Percentiles rank a stretch among this genome's conserved stretches.
Evolutionary conservation across 345 rosid species (phyloP).

Genomic region (Lumnitzera littorea): DNA sequence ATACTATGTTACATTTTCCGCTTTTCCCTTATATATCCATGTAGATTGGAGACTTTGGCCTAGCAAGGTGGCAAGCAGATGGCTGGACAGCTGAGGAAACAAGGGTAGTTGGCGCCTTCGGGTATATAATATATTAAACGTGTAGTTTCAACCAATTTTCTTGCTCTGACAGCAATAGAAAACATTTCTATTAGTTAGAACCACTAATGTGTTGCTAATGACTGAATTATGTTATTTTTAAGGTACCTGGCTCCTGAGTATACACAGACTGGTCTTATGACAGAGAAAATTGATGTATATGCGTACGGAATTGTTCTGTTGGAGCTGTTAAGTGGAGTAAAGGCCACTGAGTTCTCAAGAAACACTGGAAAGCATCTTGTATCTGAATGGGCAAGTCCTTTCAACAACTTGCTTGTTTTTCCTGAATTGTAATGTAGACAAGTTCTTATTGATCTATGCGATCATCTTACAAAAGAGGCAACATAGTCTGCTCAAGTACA

Average conservation of each 20-base stretch:
- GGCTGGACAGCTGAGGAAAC: conserved; percentile 52
- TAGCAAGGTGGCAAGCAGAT: conserved; percentile 60
- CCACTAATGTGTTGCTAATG: background rate
- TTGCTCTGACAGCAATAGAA: no score
- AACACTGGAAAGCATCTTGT: conserved; percentile 25
- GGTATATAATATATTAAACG: conserved; percentile 19
- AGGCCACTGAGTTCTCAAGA: conserved; percentile 27
- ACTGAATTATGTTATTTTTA: conserved; percentile 1
- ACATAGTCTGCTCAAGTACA: background rate
- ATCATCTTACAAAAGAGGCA: no score
- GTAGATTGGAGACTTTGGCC: conserved; percentile 66
- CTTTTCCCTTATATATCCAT: background rate
- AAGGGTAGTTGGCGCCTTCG: conserved; percentile 44
- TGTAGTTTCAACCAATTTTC: no score
- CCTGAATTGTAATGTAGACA: background rate
- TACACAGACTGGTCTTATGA: conserved; percentile 29
- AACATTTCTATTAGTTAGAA: background rate
- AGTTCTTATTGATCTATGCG: background rate
- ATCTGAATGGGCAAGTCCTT: conserved; percentile 22
- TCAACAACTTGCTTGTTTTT: background rate
- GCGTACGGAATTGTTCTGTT: conserved; percentile 33
- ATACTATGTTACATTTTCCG: no score
- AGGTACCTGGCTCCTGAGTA: conserved; percentile 43
- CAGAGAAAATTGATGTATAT: conserved; percentile 35
- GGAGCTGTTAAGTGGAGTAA: conserved; percentile 32